Percentiles rank a stretch among this genome's conserved stretches.
Conservation (phyloP, 805 yeast species). For the Tanozyma kutaoensis region DNA sequence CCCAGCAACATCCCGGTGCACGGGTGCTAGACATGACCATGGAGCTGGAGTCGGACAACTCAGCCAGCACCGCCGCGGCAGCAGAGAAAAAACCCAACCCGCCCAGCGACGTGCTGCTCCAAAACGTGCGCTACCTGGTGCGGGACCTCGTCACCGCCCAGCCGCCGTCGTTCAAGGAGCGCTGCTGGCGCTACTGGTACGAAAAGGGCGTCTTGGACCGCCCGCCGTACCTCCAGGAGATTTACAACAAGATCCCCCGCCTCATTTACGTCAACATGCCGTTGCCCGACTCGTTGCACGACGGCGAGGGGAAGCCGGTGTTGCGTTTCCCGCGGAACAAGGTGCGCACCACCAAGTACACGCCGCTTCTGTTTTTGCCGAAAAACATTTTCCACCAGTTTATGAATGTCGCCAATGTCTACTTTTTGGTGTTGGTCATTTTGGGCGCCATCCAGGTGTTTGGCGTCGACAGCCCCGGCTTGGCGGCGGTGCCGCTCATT, state of each 20-base stretch:
- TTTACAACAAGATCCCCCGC: constrained; percentile 27
- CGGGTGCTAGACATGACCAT: no score
- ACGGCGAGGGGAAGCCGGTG: constrained; percentile 30
- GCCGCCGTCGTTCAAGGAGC: constrained; percentile 1
- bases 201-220: constrained; percentile 10
- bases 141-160: no score
- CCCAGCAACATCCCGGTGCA: no score
- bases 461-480: constrained; percentile 70
- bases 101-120: no score
- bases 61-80: no score
- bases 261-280: constrained; percentile 39
- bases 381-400: constrained; percentile 74
- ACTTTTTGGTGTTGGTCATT: constrained; percentile 68
- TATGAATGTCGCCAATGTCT: constrained; percentile 76
- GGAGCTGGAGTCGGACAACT: no score
- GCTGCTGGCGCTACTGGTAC: constrained; percentile 6
- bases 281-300: constrained; percentile 44
- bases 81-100: no score
- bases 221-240: constrained; percentile 20
- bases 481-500: constrained; percentile 66
- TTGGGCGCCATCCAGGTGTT: constrained; percentile 68
- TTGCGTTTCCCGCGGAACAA: constrained; percentile 73
- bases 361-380: constrained; percentile 81
- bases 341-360: constrained; percentile 90
- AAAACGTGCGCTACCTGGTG: no score